Base-by-base conservation (phyloP, 2,329 filamentous ascomycete genomes). In the Colletotrichum limetticola region DNA sequence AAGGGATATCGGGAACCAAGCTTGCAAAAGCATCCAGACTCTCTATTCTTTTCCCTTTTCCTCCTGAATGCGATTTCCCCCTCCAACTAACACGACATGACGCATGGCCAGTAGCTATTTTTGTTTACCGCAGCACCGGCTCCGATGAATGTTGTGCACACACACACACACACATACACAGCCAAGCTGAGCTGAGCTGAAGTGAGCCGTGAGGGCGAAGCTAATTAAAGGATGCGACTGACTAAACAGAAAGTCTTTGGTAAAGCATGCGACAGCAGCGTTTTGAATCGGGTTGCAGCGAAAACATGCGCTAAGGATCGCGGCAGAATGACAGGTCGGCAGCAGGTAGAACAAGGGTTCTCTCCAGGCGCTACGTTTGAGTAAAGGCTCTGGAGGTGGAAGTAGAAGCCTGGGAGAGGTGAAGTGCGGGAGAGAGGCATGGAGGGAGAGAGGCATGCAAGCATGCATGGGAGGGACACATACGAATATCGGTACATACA, bases 321-420 rank as follows among this genome's bases (percentile, higher is more conserved):
- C 59, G 59, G 55, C 69, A 72, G 66, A 69, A 59, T 72, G 69
- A 55, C 66, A 64, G 70, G 59, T 64, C 53, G 65, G 58, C 64
- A 72, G 62, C 35, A 62, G 24, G n/a, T 24, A 72, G 53, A 24
- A 69, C 66, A 68, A 63, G 68, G 42, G 52, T 55, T 55, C 12
- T 63, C 22, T 53, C 60, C 24, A 42, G 64, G 19, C 42, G 53
- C 57, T 55, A 28, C 28, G 60, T 65, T 57, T 64, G 52, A 53
- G 58, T 26, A 52, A 69, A 69, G 67, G 60, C 64, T 65, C 42
- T 42, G 26, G 60, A 24, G 52, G 60, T 69, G 60, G 32, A 56
- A 64, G 49, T 63, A 52, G 58, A 68, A 64, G 66, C 66, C 46
- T 53, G 49, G 26, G 28, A 32, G 42, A 32, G 42, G 60, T 46